A percentile compares a stretch with the other conserved stretches of the same genome.
Conservation (phyloP, 2,329 filamentous ascomycete species). For the Claviceps maximensis region DNA sequence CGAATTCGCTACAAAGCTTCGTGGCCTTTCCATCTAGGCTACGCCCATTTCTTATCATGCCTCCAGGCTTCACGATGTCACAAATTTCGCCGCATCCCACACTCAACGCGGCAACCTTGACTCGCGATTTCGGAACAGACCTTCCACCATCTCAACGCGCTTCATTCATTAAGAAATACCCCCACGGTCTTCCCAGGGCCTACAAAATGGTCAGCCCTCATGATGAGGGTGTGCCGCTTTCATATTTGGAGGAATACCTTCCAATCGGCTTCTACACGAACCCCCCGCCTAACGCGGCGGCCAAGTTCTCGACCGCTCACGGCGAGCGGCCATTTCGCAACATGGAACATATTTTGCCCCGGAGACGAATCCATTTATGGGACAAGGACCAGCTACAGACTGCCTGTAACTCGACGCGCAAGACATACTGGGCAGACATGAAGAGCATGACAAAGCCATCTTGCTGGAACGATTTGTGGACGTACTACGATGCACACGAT, state of each 20-base stretch:
- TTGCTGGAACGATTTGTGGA: constrained; percentile 29
- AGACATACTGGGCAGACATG: constrained; percentile 22
- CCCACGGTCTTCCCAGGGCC: constrained; percentile 20
- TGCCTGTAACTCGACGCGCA: constrained; percentile 25
- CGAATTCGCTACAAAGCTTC: neutral
- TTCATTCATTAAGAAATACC: constrained; percentile 20
- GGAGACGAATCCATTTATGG: constrained; percentile 25
- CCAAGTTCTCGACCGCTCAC: constrained; percentile 26
- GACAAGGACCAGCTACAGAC: constrained; percentile 24
- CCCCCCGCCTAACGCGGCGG: constrained; percentile 16
- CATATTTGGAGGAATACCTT: constrained; percentile 24
- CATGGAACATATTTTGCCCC: constrained; percentile 15
- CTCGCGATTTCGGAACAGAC: constrained; percentile 12
- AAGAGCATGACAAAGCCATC: constrained; percentile 18
- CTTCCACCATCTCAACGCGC: constrained; percentile 13
- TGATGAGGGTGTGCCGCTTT: constrained; percentile 12
- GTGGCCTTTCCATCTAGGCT: neutral
- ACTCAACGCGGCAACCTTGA: constrained; percentile 7
- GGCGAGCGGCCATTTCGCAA: constrained; percentile 17
- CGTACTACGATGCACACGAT: constrained; percentile 34
- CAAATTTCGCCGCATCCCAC: neutral
- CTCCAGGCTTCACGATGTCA: neutral
- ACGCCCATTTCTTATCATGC: neutral
- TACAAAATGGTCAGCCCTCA: constrained; percentile 21
- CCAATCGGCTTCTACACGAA: constrained; percentile 24